These are phyloP conservation scores for Mangifera indica DNA, from an alignment of 345 rosid genomes.

Conservation along the genomic window DNA sequence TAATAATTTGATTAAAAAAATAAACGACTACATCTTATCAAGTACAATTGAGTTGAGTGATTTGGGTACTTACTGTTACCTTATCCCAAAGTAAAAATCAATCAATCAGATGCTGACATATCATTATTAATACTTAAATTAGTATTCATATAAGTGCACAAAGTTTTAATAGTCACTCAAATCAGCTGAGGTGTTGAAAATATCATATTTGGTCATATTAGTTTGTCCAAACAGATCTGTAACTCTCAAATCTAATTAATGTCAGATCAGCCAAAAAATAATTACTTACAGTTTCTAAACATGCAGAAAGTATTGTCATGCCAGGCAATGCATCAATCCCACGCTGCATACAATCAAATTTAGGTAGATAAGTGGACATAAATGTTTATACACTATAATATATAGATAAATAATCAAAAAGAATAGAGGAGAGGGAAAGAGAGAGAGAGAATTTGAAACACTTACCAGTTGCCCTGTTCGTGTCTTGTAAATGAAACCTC, in stretches of 20 bases:
- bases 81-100: no score
- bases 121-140: no score
- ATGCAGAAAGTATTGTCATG: conserved; percentile 73
- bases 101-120: no score
- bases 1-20: background rate
- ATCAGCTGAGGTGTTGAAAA: background rate
- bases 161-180: no score
- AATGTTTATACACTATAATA: background rate
- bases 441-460: background rate
- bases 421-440: conserved; percentile 11
- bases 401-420: background rate
- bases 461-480: conserved; percentile 65
- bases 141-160: no score
- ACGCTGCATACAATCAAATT: conserved; percentile 47
- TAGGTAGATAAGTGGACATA: background rate
- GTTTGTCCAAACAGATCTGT: background rate
- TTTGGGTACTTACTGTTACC: no score
- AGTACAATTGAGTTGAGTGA: no score
- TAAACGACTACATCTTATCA: background rate
- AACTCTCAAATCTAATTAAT: background rate
- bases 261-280: background rate
- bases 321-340: conserved; percentile 96
- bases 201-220: conserved; percentile 7
- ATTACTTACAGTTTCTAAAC: conserved; percentile 76
- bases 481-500: conserved; percentile 88